These are phyloP conservation scores for Bombardia bombarda DNA, from an alignment of 495 filamentous ascomycete genomes.

Conservation along the genomic window DNA sequence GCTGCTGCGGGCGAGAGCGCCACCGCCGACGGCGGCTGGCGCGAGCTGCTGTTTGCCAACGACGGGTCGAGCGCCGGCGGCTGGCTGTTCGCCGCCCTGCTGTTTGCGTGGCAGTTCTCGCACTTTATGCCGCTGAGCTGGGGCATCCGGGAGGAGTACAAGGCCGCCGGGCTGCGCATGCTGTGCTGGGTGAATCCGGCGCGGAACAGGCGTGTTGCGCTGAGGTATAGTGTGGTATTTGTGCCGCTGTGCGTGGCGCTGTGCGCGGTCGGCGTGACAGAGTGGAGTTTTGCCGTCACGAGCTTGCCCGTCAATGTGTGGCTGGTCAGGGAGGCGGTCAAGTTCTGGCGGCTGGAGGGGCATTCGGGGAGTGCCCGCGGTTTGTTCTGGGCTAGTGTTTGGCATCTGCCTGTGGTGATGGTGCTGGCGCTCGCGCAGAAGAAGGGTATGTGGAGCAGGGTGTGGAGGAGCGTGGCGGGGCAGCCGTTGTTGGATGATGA, in stretches of 20 bases:
- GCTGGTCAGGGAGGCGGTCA: slow-evolving; percentile 72
- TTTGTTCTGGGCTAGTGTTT: slow-evolving; percentile 95
- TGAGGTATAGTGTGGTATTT: slow-evolving; percentile 81
- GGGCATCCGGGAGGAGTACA: slow-evolving; percentile 83
- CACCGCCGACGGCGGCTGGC: slow-evolving; percentile 61
- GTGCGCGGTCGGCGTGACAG: slow-evolving; percentile 76
- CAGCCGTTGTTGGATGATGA: slow-evolving; percentile 40
- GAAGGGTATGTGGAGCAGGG: slow-evolving; percentile 84
- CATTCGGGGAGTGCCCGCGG: slow-evolving; percentile 72
- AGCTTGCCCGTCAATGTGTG: slow-evolving; percentile 79
- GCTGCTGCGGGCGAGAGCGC: slow-evolving; percentile 84
- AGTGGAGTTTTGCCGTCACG: slow-evolving; percentile 74
- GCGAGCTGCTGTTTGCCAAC: slow-evolving; percentile 57
- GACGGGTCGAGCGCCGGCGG: slow-evolving; percentile 60
- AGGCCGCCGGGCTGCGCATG: slow-evolving; percentile 82
- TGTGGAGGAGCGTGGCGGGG: slow-evolving; percentile 63
- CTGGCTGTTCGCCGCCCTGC: slow-evolving; percentile 75
- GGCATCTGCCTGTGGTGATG: slow-evolving; percentile 88
- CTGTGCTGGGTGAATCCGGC: slow-evolving; percentile 81
- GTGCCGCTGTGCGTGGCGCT: slow-evolving; percentile 81
- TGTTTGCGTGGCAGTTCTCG: slow-evolving; percentile 97
- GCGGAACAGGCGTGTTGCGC: slow-evolving; percentile 73
- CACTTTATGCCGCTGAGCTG: slow-evolving; percentile 94
- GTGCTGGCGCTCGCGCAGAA: slow-evolving; percentile 89
- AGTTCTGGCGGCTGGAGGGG: slow-evolving; percentile 74